Base-by-base conservation (phyloP, 2,329 filamentous ascomycete genomes). In the Scleromitrula shiraiana region DNA sequence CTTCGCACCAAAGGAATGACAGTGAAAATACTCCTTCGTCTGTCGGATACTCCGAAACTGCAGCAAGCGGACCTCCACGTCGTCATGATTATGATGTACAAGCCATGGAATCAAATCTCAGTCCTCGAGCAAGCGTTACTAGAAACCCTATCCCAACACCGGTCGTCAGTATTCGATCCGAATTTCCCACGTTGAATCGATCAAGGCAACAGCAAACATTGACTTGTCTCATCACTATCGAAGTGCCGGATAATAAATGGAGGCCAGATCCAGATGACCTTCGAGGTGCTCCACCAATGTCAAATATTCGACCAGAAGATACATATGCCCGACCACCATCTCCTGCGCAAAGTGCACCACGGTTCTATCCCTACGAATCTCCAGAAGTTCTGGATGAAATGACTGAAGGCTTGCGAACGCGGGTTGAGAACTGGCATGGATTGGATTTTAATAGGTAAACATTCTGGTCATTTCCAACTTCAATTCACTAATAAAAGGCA, bases 381-480 rank as follows among this genome's bases (percentile, higher is more conserved):
- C 74, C 80, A 2, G 85, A 90, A 58, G 81, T 82, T 5, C 66
- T 97, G 49, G 84, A 93, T 46, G 83, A 91, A 55, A 85, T 93
- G 62, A 94, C 90, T 0, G 88, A 96, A 61, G 87, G 82, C 53
- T 70, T 98, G 50, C 82, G 88, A 50, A 79, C 73, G 38, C 83
- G 90, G n/a, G 93, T 98, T 9, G 93, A 98, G 60, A 96, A 97
- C 59, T 98, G 93, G 93, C 93, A 98, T 64, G 91, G 93, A 0
- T 74, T 98, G 17, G 91, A 97, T 63, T 96, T 96, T 62, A 80
- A 81, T 62, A 80, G 87, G 76, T 85, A 70, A 59, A 72, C 55
- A 24, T 38, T 33, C 15, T 12, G 23, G 4, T 26, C 9, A 9
- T 15, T 33, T 15, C 12, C 7, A 6, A 24, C 12, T 15, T 12